These are phyloP conservation scores for Ophiosphaerella narmari DNA, from an alignment of 2,329 filamentous ascomycete genomes.

Conservation along the genomic window DNA sequence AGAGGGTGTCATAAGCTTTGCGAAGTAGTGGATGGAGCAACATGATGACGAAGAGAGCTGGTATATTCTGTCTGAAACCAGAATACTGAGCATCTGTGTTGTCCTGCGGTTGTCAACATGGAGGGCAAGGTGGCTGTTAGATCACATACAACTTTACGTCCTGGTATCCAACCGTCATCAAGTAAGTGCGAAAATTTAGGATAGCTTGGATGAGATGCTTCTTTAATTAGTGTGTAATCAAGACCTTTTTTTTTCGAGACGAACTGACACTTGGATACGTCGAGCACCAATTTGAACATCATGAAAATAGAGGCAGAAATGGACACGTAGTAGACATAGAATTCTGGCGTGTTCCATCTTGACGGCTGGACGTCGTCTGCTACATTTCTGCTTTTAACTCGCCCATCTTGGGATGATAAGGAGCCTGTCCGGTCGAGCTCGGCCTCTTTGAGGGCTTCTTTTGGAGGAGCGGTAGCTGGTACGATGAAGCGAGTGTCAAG, in stretches of 20 bases:
- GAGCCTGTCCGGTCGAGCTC: slow-evolving; percentile 40
- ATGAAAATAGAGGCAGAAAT: slow-evolving; percentile 70
- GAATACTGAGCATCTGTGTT: slow-evolving; percentile 87
- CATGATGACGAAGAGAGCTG: slow-evolving; percentile 75
- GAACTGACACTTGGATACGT: slow-evolving; percentile 77
- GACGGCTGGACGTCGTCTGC: slow-evolving; percentile 61
- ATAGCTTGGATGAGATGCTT: slow-evolving; percentile 83
- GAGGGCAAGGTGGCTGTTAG: neutral
- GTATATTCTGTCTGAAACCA: slow-evolving; percentile 83
- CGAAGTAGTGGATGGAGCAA: slow-evolving; percentile 79
- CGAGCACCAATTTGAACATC: slow-evolving; percentile 90
- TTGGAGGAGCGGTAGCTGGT: slow-evolving; percentile 68
- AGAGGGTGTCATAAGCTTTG: slow-evolving; percentile 66
- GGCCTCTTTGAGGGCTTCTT: slow-evolving; percentile 42
- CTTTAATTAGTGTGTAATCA: slow-evolving; percentile 5
- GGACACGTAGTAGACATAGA: slow-evolving; percentile 76
- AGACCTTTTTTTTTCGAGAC: neutral
- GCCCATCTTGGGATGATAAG: slow-evolving; percentile 28
- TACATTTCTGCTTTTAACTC: slow-evolving; percentile 22
- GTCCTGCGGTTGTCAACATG: slow-evolving; percentile 61
- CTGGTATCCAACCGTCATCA: slow-evolving; percentile 85
- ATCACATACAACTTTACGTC: slow-evolving; percentile 77
- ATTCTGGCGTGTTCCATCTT: slow-evolving; percentile 86
- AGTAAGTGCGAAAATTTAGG: slow-evolving; percentile 72
- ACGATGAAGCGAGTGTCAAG: slow-evolving; percentile 75